Conservation (phyloP, 176 grass and related monocot genomes). For the Dactylis glomerata region DNA sequence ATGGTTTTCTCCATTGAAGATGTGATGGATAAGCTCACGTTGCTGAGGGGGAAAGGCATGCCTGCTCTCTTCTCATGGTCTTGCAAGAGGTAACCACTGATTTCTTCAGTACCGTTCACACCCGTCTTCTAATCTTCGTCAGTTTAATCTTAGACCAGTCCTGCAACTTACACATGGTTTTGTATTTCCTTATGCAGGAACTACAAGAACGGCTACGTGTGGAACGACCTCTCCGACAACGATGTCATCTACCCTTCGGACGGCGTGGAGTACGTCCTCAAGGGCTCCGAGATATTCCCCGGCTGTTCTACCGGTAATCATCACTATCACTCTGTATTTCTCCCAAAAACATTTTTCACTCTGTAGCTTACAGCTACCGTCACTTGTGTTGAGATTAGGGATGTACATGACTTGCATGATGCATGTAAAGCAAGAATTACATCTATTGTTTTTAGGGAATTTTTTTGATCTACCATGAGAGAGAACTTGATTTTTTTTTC, state of each 20-base stretch:
- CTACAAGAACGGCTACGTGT: slow-evolving; percentile 99
- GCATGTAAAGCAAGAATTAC: not conserved
- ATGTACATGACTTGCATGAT: not conserved
- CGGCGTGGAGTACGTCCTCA: slow-evolving; percentile 97
- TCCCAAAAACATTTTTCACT: no score
- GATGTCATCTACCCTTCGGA: slow-evolving; percentile 91
- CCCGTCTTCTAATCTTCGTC: not conserved
- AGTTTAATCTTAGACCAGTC: not conserved
- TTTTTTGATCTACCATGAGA: not conserved
- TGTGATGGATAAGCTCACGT: slow-evolving; percentile 73
- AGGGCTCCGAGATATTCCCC: slow-evolving; percentile 90
- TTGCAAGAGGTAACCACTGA: slow-evolving; percentile 72
- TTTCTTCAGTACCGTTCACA: not conserved
- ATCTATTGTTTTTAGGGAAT: not conserved
- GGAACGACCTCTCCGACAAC: slow-evolving; percentile 93
- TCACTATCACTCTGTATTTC: no score
- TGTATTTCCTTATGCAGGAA: slow-evolving; percentile 36
- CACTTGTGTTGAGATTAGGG: no score
- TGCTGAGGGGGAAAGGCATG: slow-evolving; percentile 92
- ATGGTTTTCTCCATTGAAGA: slow-evolving; percentile 34
- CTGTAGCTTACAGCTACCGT: not conserved
- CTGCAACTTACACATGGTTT: not conserved
- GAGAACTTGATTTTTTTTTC: not conserved
- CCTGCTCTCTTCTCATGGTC: slow-evolving; percentile 95
- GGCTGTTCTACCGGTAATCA: slow-evolving; percentile 67